Percentiles rank a stretch among this genome's conserved stretches.
These are phyloP conservation scores for Aspergillus uvarum DNA, from an alignment of 2,329 filamentous ascomycete genomes.

Conservation along the genomic window DNA sequence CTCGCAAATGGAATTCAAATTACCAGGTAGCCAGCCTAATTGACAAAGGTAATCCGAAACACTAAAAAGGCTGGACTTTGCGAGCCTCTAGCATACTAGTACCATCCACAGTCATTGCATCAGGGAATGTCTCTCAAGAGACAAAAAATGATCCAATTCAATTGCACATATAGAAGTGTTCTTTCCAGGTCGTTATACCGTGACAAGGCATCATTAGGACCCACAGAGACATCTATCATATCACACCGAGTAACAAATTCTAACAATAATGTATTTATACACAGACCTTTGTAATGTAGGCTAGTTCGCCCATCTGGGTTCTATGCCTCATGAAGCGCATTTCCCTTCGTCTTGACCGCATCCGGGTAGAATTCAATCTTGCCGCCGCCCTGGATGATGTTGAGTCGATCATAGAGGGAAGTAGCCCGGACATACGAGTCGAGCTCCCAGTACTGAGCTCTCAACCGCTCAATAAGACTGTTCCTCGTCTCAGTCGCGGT, in stretches of 20 bases:
- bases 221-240: background rate
- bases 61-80: too few species aligned
- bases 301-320: background rate
- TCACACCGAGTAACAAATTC: background rate
- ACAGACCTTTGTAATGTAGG: background rate
- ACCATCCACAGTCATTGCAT: background rate
- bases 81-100: too few species aligned
- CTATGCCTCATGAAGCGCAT: background rate
- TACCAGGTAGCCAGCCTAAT: too few species aligned
- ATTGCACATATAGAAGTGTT: background rate
- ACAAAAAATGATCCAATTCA: background rate
- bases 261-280: background rate
- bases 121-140: background rate
- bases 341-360: constrained; percentile 19
- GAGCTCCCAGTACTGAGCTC: constrained; percentile 79
- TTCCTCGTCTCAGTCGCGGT: constrained; percentile 59
- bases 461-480: constrained; percentile 62
- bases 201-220: background rate
- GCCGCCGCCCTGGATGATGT: constrained; percentile 67
- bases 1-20: too few species aligned
- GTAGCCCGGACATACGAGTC: constrained; percentile 84
- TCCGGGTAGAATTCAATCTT: constrained; percentile 68
- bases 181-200: background rate
- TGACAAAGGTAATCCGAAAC: too few species aligned
- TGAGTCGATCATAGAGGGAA: constrained; percentile 79